phyloP scores from a whole-genome alignment of 768 basidiomycete genomes.

The Fomitopsis serialis region DNA sequence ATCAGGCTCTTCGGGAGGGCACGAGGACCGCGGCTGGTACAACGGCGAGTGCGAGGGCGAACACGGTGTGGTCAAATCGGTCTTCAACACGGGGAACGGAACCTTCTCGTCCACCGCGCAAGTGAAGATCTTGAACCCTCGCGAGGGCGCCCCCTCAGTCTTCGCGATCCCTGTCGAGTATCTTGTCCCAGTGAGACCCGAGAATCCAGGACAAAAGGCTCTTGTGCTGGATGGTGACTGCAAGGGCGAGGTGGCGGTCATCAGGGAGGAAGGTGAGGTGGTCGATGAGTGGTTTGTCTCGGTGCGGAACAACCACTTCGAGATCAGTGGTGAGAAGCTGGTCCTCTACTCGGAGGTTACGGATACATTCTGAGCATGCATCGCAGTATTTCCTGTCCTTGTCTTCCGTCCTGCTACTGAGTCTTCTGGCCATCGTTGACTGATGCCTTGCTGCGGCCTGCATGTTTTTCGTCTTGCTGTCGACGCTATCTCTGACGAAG shows the following conservation, averaged over 20 bases:
- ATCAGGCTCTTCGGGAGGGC: neutral
- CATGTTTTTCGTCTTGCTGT: no score
- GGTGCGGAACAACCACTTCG: constrained; percentile 11
- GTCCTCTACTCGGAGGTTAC: neutral
- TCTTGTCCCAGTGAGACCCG: constrained; percentile 8
- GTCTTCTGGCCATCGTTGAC: no score
- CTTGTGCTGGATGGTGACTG: constrained; percentile 8
- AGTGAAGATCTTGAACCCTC: constrained; percentile 5
- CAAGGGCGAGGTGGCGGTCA: constrained; percentile 6
- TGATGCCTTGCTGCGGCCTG: no score
- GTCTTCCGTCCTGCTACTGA: no score
- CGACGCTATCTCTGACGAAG: no score
- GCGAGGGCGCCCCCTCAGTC: neutral
- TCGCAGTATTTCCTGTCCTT: no score
- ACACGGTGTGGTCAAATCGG: constrained; percentile 9
- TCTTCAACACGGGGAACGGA: constrained; percentile 10
- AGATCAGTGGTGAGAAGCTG: neutral
- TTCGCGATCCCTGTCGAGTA: constrained; percentile 7
- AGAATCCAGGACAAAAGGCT: constrained; percentile 3
- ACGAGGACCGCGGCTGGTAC: constrained; percentile 4
- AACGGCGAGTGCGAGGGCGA: constrained; percentile 12
- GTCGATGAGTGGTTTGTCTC: constrained; percentile 12
- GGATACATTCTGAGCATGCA: neutral
- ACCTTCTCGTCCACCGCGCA: constrained; percentile 10
- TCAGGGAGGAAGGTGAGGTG: constrained; percentile 8